phyloP scores from a whole-genome alignment of 2,329 filamentous ascomycete genomes.

The Aureobasidium musti region DNA sequence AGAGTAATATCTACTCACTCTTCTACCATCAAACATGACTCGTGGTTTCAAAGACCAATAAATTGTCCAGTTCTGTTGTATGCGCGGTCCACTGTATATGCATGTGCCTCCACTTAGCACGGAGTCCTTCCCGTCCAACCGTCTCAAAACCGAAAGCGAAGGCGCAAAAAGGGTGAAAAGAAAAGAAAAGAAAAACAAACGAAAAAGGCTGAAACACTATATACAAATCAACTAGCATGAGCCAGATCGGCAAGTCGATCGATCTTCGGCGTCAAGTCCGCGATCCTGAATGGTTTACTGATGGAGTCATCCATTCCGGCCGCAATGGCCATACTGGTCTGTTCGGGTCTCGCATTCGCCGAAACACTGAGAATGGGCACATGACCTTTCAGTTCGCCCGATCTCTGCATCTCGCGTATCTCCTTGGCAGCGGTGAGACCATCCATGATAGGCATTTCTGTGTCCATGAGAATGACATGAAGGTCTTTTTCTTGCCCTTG shows the following conservation, averaged over 20 bases:
- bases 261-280: constrained; percentile 30
- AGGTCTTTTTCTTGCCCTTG: constrained; percentile 7
- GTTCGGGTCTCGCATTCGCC: constrained; percentile 73
- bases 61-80: too few species aligned
- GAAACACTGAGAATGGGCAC: constrained; percentile 78
- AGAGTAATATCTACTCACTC: not conserved
- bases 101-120: too few species aligned
- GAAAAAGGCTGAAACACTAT: not conserved
- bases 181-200: not conserved
- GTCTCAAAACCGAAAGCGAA: too few species aligned
- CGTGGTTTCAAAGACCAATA: not conserved
- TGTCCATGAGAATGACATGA: constrained; percentile 64
- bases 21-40: not conserved
- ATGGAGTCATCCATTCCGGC: constrained; percentile 62
- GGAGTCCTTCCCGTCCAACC: too few species aligned
- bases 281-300: constrained; percentile 31
- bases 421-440: constrained; percentile 70
- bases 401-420: constrained; percentile 67
- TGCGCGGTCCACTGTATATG: too few species aligned
- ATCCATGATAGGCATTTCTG: constrained; percentile 59
- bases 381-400: constrained; percentile 62
- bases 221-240: not conserved
- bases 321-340: constrained; percentile 68
- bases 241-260: constrained; percentile 24
- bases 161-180: too few species aligned